These are phyloP conservation scores for Aspergillus pseudoglaucus DNA, from an alignment of 2,329 filamentous ascomycete genomes.

Conservation along the genomic window DNA sequence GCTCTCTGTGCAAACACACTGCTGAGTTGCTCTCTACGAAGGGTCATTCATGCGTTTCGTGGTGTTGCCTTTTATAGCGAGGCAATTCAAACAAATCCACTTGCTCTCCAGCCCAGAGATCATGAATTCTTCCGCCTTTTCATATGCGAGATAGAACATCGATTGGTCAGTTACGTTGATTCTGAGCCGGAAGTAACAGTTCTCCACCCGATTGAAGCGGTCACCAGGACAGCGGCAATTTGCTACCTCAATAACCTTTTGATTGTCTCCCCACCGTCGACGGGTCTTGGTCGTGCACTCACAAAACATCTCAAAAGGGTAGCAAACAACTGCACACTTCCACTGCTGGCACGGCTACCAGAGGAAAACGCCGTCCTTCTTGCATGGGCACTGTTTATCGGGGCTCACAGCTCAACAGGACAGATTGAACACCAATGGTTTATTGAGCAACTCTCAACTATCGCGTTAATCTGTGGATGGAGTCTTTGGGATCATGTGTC, in stretches of 20 bases:
- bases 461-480: conserved; percentile 24
- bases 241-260: conserved; percentile 26
- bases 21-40: conserved; percentile 23
- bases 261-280: conserved; percentile 27
- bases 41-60: conserved; percentile 20
- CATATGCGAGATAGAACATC: conserved; percentile 31
- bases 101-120: conserved; percentile 17
- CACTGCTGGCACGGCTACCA: conserved; percentile 8
- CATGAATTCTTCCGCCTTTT: conserved; percentile 28
- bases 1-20: conserved; percentile 21
- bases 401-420: conserved; percentile 24
- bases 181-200: conserved; percentile 3
- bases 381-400: conserved; percentile 29
- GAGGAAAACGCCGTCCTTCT: conserved; percentile 19
- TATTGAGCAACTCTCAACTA: conserved; percentile 18
- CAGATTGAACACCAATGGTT: conserved; percentile 26
- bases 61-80: conserved; percentile 29
- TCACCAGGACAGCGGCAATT: conserved; percentile 25
- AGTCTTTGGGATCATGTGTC: conserved; percentile 23
- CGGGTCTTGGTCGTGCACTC: conserved; percentile 28
- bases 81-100: conserved; percentile 16
- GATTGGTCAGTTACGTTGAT: conserved; percentile 33
- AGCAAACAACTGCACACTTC: conserved; percentile 13
- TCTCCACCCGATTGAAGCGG: conserved; percentile 22
- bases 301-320: conserved; percentile 23